Conservation (phyloP, 208 protist species). For the Trypanosoma mega region DNA sequence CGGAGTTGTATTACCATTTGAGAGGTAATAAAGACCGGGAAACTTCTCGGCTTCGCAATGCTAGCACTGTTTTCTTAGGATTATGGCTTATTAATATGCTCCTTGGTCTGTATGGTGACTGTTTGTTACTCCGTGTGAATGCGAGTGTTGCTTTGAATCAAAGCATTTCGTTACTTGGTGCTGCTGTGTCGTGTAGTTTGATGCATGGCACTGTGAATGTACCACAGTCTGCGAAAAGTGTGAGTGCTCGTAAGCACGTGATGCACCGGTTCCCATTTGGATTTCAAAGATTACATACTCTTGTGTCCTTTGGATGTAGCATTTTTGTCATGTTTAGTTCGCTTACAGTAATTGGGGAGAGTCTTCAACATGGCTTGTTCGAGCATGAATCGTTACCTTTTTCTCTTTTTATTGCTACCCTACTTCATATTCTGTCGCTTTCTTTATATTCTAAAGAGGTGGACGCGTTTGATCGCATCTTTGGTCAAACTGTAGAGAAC, state of each 20-base stretch:
- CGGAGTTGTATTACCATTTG: background rate
- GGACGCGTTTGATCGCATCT: slow-evolving; percentile 47
- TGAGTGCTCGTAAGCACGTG: too few species aligned
- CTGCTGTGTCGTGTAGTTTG: slow-evolving; percentile 26
- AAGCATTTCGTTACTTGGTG: slow-evolving; percentile 34
- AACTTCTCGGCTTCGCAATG: background rate
- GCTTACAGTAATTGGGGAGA: slow-evolving; percentile 48
- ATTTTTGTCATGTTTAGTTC: slow-evolving; percentile 68
- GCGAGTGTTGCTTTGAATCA: slow-evolving; percentile 42
- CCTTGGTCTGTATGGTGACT: slow-evolving; percentile 25
- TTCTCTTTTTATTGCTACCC: slow-evolving; percentile 27
- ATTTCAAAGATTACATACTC: slow-evolving; percentile 38
- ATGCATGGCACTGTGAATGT: background rate
- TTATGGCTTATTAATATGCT: background rate
- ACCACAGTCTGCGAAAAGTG: background rate
- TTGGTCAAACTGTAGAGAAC: slow-evolving; percentile 24
- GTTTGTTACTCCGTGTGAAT: slow-evolving; percentile 44
- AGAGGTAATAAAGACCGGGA: background rate
- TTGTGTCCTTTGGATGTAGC: slow-evolving; percentile 48
- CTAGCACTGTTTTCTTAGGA: slow-evolving; percentile 8
- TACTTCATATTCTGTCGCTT: slow-evolving; percentile 36
- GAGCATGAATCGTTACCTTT: slow-evolving; percentile 25
- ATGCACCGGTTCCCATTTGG: slow-evolving; percentile 53
- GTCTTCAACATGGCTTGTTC: slow-evolving; percentile 41
- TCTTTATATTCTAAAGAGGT: slow-evolving; percentile 45